Base-by-base conservation (phyloP, 352 stramenopile species). In the Halophytophthora batemanensis region DNA sequence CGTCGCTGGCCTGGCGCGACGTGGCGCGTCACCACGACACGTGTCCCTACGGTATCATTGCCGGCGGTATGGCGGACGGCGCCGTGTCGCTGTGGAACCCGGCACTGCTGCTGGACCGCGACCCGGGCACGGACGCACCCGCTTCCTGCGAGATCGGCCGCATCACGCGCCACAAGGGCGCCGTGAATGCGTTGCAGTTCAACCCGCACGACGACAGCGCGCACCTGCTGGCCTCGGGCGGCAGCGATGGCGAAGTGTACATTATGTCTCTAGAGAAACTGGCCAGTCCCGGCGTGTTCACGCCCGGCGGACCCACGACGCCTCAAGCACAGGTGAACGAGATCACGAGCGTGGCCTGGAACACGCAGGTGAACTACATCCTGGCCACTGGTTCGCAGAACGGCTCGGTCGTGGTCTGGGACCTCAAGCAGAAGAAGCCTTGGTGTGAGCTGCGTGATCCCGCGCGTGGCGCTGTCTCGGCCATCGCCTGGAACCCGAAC, bases 361-460 rank as follows among this genome's bases (percentile, higher is more conserved):
- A 99, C 70, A 96, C 95, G 19, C 88, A 97, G 63, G 96, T 99
- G 22, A 88, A 95, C 49, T 98, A 99, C 72, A 99, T 99, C 65
- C 58, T 99, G 14, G 96, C 96, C 17, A 98, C 93, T 13, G 91
- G 91, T 13, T 89, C 90, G 44, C 78, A 93, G 61, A 97, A 98
- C 75, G 97, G 96, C 18, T 89, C 83, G 10, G 91, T 97, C 12
- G 85, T 97, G 28, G 91, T 99, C 38, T 99, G 97, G 97, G 97
- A 99, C 64, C 72, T 99, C 11, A 97, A 98, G 56, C 88, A 97
- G 58, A 98, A 98, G 66, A 98, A 98, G 64, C 90, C 96, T 1
- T 99, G 96, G 96, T 99, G 97, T 63, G 91, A 99, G 69, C 66
- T 99, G 45, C 90, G 90, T 36, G 92, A 98, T 62, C 81, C 77